A percentile compares a stretch with the other conserved stretches of the same genome.
Conservation (phyloP, 2,329 filamentous ascomycete species). For the Alternaria sp. region DNA sequence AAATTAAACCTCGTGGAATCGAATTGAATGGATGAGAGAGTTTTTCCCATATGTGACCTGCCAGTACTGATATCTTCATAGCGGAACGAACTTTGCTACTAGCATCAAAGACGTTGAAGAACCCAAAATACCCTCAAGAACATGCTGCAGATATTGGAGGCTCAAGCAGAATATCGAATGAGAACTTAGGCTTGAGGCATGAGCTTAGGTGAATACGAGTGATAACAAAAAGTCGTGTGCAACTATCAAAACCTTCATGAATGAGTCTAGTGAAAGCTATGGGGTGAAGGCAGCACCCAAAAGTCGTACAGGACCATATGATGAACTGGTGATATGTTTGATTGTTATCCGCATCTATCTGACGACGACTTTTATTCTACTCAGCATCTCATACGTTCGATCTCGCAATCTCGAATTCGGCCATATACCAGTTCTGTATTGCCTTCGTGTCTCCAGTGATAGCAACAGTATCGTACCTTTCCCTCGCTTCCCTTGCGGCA, state of each 20-base stretch:
- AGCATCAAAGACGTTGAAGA: neutral
- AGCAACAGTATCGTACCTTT: constrained; percentile 56
- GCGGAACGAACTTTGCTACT: neutral
- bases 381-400: neutral
- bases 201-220: neutral
- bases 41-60: neutral
- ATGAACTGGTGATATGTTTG: neutral
- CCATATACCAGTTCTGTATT: constrained; percentile 60
- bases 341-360: neutral
- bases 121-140: rapidly evolving
- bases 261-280: neutral
- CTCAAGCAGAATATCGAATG: neutral
- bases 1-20: too few relatives aligned
- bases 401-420: constrained; percentile 29
- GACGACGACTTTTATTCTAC: neutral
- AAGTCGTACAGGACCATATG: neutral
- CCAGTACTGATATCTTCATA: neutral
- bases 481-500: constrained; percentile 50
- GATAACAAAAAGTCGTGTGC: rapidly evolving
- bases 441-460: constrained; percentile 58
- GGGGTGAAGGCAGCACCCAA: neutral
- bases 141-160: neutral
- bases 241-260: neutral
- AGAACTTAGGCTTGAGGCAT: neutral
- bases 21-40: too few relatives aligned